Percentiles rank a stretch among this genome's conserved stretches.
Evolutionary conservation across 441 rosid species (phyloP).

Genomic region (Gossypium trilobum): DNA sequence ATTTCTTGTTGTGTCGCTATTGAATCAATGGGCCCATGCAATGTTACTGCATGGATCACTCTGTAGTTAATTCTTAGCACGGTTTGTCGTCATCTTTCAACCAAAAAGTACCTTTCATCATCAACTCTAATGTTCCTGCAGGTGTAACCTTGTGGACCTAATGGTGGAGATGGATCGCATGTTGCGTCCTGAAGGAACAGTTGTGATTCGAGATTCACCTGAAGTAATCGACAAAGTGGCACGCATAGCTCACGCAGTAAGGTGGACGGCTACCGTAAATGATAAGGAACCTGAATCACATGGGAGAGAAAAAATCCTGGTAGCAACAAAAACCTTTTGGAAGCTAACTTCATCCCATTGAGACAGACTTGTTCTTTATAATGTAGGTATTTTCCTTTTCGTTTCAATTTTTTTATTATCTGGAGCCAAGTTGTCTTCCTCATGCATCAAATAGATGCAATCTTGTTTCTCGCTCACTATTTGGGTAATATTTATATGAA

Average conservation of each 20-base stretch:
- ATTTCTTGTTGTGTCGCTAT: not conserved
- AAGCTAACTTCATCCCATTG: conserved; percentile 44
- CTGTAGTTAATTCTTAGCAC: not conserved
- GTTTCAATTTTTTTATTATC: conserved; percentile 15
- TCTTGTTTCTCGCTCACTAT: conserved; percentile 18
- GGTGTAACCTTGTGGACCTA: conserved; percentile 81
- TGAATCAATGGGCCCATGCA: not conserved
- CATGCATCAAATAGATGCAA: conserved; percentile 37
- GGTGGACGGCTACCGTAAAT: conserved; percentile 53
- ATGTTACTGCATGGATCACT: not conserved
- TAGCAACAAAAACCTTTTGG: conserved; percentile 70
- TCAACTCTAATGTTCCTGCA: conserved; percentile 27
- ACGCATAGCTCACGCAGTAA: conserved; percentile 55
- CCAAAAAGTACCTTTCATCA: not conserved
- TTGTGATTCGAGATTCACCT: conserved; percentile 71
- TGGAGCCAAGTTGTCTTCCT: conserved; percentile 23
- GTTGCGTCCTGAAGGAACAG: conserved; percentile 80
- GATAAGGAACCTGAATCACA: conserved; percentile 83
- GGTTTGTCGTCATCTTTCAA: not conserved
- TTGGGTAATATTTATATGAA: conserved; percentile 27
- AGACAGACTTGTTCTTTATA: conserved; percentile 24
- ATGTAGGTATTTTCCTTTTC: conserved; percentile 33
- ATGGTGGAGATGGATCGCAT: conserved; percentile 91
- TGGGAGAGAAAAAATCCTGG: conserved; percentile 66
- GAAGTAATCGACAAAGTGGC: conserved; percentile 68